Evolutionary conservation across 2,329 filamentous ascomycete species (phyloP).

Genomic region (Thelonectria olida): DNA sequence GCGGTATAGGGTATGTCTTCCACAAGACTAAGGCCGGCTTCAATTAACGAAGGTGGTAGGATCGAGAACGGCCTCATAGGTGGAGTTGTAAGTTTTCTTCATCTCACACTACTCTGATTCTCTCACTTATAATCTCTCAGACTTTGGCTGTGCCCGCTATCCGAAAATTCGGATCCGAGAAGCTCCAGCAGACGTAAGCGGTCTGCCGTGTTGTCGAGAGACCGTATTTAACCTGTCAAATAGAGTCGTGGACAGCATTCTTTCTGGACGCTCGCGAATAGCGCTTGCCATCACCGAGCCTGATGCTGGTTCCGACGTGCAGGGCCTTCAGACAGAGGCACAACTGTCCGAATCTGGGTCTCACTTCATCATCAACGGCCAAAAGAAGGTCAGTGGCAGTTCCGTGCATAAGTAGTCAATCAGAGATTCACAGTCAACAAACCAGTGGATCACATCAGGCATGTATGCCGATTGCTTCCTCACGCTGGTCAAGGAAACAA

Average conservation of each 20-base stretch:
- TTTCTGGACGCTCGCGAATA: conserved; percentile 4
- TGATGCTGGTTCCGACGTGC: conserved; percentile 17
- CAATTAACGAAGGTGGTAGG: background rate
- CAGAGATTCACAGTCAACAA: background rate
- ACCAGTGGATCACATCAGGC: conserved; percentile 17
- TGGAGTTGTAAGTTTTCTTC: conserved; percentile 6
- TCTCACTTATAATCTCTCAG: background rate
- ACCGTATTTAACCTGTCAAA: background rate
- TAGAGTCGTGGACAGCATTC: conserved; percentile 3
- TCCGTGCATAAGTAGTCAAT: background rate
- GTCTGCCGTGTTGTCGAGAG: accelerated
- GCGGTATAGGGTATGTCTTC: conserved; percentile 10
- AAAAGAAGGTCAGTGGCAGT: conserved; percentile 2
- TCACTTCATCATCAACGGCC: conserved; percentile 11
- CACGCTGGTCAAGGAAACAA: conserved; percentile 3
- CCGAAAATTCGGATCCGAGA: conserved; percentile 5
- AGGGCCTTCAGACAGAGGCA: conserved; percentile 13
- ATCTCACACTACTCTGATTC: background rate
- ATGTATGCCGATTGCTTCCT: conserved; percentile 20
- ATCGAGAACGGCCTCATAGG: conserved; percentile 15
- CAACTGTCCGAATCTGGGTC: background rate
- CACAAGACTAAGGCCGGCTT: no score
- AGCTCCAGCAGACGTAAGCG: conserved; percentile 4
- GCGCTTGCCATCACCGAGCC: conserved; percentile 16
- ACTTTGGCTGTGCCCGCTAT: conserved; percentile 12